Evolutionary conservation across 2,329 filamentous ascomycete genomes (phyloP).

Genomic region (Paecilomyces variotii): DNA sequence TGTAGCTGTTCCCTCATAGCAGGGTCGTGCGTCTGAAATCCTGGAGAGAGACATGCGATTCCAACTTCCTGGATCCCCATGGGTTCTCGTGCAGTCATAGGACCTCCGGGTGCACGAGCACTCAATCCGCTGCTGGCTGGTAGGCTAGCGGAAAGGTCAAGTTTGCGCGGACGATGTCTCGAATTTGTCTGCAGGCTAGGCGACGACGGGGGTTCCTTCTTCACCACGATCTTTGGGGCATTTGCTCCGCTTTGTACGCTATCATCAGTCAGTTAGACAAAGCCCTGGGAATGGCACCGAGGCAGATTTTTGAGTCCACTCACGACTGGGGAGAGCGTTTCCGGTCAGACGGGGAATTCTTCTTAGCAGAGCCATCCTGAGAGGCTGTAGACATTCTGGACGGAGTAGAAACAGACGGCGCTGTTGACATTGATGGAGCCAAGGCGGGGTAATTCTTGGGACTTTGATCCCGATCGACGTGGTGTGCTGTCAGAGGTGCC

Average conservation of each 20-base stretch:
- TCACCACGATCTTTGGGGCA: slow-evolving; percentile 78
- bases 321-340: slow-evolving; percentile 39
- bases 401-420: slow-evolving; percentile 26
- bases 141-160: slow-evolving; percentile 38
- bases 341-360: slow-evolving; percentile 27
- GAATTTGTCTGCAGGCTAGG: slow-evolving; percentile 64
- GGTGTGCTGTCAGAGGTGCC: slow-evolving; percentile 36
- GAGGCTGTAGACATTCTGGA: slow-evolving; percentile 23
- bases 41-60: slow-evolving; percentile 86
- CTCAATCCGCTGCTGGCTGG: slow-evolving; percentile 43
- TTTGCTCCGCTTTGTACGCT: slow-evolving; percentile 39
- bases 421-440: slow-evolving; percentile 26
- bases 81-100: slow-evolving; percentile 68
- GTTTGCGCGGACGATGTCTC: slow-evolving; percentile 40
- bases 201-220: slow-evolving; percentile 83
- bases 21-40: slow-evolving; percentile 94
- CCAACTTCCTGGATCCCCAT: slow-evolving; percentile 87
- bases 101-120: slow-evolving; percentile 59
- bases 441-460: slow-evolving; percentile 37
- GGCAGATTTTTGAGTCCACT: slow-evolving; percentile 22
- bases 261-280: slow-evolving; percentile 10
- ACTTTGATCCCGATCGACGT: slow-evolving; percentile 36
- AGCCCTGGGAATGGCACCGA: neutral
- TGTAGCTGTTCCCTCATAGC: slow-evolving; percentile 92
- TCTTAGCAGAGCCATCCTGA: slow-evolving; percentile 25